These are phyloP conservation scores for Lodderomyces metapsilosis DNA, from an alignment of 1,139 yeast species.

Conservation along the genomic window DNA sequence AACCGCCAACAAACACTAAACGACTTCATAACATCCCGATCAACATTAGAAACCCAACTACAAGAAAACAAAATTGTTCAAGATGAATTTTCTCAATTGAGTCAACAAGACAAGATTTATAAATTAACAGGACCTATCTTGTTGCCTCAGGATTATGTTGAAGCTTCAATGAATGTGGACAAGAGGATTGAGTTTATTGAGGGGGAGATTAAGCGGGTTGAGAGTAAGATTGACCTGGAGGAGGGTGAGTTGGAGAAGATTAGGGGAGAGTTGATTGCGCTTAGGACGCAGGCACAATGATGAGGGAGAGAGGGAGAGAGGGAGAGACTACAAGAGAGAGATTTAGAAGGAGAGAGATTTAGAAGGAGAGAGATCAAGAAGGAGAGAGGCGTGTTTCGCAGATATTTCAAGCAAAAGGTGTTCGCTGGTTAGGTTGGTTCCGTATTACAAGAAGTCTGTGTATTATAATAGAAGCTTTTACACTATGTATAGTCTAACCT, in stretches of 20 bases:
- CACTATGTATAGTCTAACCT: constrained; percentile 53
- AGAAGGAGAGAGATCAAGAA: too few relatives aligned
- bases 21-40: constrained; percentile 60
- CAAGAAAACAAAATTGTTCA: constrained; percentile 94
- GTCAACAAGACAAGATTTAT: constrained; percentile 66
- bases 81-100: constrained; percentile 69
- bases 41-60: constrained; percentile 70
- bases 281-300: constrained; percentile 26
- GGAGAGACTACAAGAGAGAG: too few relatives aligned
- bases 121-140: constrained; percentile 91
- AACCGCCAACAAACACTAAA: constrained; percentile 34
- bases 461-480: too few relatives aligned
- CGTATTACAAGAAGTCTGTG: too few relatives aligned
- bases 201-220: constrained; percentile 71
- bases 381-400: too few relatives aligned
- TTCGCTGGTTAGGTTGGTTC: too few relatives aligned
- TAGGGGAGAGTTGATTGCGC: constrained; percentile 47
- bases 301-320: not conserved
- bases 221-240: constrained; percentile 50
- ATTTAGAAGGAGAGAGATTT: too few relatives aligned
- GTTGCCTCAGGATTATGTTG: constrained; percentile 80
- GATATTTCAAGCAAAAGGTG: too few relatives aligned
- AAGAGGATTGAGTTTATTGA: constrained; percentile 87
- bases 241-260: constrained; percentile 51
- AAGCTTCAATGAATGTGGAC: constrained; percentile 78